phyloP scores from a whole-genome alignment of 108 stramenopile genomes.

The Pseudonitzschia multistriata region DNA sequence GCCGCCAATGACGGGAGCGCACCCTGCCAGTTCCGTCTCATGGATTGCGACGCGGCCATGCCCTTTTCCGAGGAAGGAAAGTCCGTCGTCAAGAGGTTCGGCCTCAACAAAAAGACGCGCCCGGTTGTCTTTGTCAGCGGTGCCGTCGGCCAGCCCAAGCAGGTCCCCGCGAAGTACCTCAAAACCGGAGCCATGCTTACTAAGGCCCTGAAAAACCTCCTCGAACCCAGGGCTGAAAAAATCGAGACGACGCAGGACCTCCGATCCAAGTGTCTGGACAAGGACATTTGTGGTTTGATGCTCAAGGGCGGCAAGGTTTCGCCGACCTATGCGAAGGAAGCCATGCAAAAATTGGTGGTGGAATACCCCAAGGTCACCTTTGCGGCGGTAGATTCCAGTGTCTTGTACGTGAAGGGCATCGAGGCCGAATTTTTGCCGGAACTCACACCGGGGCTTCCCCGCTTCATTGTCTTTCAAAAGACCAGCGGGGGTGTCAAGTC shows the following conservation, averaged over 20 bases:
- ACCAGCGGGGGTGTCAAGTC: conserved; percentile 57
- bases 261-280: conserved; percentile 77
- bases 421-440: conserved; percentile 74
- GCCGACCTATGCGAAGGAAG: conserved; percentile 73
- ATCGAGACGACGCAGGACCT: conserved; percentile 86
- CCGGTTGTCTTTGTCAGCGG: conserved; percentile 83
- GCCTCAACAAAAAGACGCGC: conserved; percentile 65
- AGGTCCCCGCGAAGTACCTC: conserved; percentile 75
- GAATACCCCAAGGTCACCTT: conserved; percentile 75
- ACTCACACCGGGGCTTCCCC: conserved; percentile 64
- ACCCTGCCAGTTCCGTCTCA: conserved; percentile 63
- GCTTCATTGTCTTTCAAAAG: conserved; percentile 84
- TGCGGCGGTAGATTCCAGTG: conserved; percentile 68
- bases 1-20: conserved; percentile 62
- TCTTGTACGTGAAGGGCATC: conserved; percentile 71
- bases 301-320: conserved; percentile 75
- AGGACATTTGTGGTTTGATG: conserved; percentile 71
- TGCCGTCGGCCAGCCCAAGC: conserved; percentile 65
- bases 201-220: conserved; percentile 63
- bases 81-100: conserved; percentile 75
- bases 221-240: conserved; percentile 81
- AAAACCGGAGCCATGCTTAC: conserved; percentile 82
- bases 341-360: conserved; percentile 67
- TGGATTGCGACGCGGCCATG: conserved; percentile 74
- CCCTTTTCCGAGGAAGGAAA: conserved; percentile 53